A percentile compares a stretch with the other conserved stretches of the same genome.
phyloP scores from a whole-genome alignment of 208 protist species.

The Acanthamoeba sp. region DNA sequence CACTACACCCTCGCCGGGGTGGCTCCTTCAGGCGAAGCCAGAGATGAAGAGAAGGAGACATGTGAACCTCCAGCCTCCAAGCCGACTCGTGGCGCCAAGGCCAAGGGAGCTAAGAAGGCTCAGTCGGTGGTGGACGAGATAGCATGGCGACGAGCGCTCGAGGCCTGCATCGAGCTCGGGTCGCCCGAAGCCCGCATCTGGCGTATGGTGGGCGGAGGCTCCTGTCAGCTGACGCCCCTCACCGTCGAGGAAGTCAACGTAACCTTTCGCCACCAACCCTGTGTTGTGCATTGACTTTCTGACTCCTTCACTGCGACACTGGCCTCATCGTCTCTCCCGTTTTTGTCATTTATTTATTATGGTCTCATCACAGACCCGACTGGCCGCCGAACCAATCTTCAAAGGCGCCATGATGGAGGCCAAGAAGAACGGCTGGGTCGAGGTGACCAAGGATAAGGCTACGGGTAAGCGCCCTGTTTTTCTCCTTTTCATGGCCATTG shows the following conservation, averaged over 20 bases:
- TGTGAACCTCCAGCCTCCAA: too few relatives aligned
- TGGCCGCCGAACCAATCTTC: conserved; percentile 44
- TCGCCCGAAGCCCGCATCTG: conserved; percentile 65
- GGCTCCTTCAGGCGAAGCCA: not conserved
- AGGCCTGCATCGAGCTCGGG: not conserved
- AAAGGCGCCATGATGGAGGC: conserved; percentile 71
- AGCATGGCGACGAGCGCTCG: conserved; percentile 9
- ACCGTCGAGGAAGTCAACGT: conserved; percentile 62
- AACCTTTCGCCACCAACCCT: too few relatives aligned
- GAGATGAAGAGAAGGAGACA: too few relatives aligned
- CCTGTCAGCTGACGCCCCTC: not conserved
- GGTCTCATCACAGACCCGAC: not conserved
- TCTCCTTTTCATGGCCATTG: too few relatives aligned
- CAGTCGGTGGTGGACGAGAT: not conserved
- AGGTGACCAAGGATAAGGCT: conserved; percentile 62
- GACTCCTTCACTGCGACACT: not conserved
- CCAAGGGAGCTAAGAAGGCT: not conserved
- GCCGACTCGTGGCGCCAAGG: too few relatives aligned
- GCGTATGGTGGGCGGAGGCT: conserved; percentile 63
- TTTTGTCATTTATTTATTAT: not conserved
- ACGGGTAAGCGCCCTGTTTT: conserved; percentile 3
- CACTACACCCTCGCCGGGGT: conserved; percentile 19
- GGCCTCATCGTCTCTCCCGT: too few relatives aligned
- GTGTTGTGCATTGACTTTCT: too few relatives aligned
- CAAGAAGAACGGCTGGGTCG: conserved; percentile 69